Evolutionary conservation across 257 asterid genomes (phyloP), one percentile per base, ranked within the genome.

Genomic region (Avicennia marina): DNA sequence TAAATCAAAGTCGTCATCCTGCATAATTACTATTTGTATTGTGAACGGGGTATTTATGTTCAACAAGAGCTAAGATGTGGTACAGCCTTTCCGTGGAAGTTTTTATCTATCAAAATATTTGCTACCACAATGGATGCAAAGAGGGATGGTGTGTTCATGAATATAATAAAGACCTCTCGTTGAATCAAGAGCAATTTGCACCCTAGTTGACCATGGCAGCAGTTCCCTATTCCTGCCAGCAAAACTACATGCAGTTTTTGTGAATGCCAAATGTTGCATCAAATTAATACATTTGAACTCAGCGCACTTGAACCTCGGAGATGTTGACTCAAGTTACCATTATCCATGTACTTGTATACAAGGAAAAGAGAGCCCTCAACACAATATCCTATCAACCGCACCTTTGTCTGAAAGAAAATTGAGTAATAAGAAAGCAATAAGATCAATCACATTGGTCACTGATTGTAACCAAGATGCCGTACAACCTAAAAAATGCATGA

Each of bases 131-230:
- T 90, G 98, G 64, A 90, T 84, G 79, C 87, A 87, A 44, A 83
- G 84, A 7, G 96, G 96, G 52, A 90, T 96, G 7, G 98, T 87
- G 72, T 90, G 98, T 72, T 90, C 98, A n/a, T 90, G 98, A 60
- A 90, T 90, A 72, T 90, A 90, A 63, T 90, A 96, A 27, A 90
- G 95, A 56, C 98, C 98, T 75, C 98, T 83, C 17, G 98, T 96
- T 58, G 98, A 90, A 63, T 90, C 98, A 46, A 87, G 85, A 32
- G 98, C 96, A 61, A 90, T 90, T 72, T 90, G 98, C 66, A 90
- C 80, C 80, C 98, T 81, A 51, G 70, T 73, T 69, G 94, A 40
- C 98, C 98, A 90, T 38, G 95, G 59, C 59, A 90, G 72, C 47
- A 96, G 98, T 61, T 85, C 87, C 81, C 74, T n/a, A n/a, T n/a